Conservation (phyloP, 371 early-diverging fungal species). For the Rhizomucor miehei region DNA sequence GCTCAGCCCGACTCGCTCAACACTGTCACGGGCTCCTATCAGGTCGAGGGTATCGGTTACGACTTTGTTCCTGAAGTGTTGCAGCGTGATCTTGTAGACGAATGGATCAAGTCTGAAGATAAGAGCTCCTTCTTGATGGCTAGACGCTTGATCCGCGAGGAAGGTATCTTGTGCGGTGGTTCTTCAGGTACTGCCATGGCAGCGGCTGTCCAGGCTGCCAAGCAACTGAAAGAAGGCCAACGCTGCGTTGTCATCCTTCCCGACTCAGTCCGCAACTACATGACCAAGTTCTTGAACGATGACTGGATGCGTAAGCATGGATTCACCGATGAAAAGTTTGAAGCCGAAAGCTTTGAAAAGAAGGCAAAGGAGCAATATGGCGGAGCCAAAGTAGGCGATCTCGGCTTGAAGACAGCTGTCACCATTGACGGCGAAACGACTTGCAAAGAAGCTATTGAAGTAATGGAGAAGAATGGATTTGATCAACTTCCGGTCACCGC, state of each 20-base stretch:
- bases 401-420: constrained; percentile 79
- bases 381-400: constrained; percentile 80
- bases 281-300: constrained; percentile 95
- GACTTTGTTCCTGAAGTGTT: constrained; percentile 95
- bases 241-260: constrained; percentile 91
- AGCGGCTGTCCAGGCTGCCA: constrained; percentile 77
- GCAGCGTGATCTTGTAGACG: constrained; percentile 79
- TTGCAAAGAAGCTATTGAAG: constrained; percentile 76
- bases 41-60: constrained; percentile 97
- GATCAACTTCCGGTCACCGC: constrained; percentile 94
- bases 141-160: constrained; percentile 92
- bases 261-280: constrained; percentile 97
- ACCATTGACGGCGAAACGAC: constrained; percentile 69
- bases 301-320: constrained; percentile 90
- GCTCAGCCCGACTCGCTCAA: constrained; percentile 87
- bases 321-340: constrained; percentile 62
- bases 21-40: constrained; percentile 52
- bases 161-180: constrained; percentile 93
- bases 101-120: constrained; percentile 94
- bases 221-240: constrained; percentile 81
- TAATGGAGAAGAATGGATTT: constrained; percentile 88
- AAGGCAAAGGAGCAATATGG: constrained; percentile 77
- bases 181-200: constrained; percentile 91
- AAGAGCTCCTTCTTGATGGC: constrained; percentile 93
- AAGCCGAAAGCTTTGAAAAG: constrained; percentile 42